Evolutionary conservation across 345 rosid genomes (phyloP).

Genomic region (Brassica cretica): DNA sequence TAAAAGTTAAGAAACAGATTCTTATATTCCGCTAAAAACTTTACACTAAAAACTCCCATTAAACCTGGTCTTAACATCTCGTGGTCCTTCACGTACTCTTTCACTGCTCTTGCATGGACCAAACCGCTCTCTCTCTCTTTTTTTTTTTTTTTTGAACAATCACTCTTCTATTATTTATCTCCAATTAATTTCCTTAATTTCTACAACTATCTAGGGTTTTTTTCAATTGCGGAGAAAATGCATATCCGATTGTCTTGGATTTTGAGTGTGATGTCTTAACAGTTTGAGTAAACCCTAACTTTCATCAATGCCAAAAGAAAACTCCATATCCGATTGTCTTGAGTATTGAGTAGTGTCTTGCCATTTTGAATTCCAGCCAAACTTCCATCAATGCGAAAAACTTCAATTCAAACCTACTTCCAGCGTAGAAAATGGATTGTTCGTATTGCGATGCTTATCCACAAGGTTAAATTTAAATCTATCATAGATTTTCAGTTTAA

Average conservation of each 20-base stretch:
- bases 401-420: background rate
- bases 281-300: slow-evolving; percentile 13
- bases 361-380: background rate
- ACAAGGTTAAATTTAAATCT: background rate
- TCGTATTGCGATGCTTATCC: background rate
- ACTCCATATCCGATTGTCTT: background rate
- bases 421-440: background rate
- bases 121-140: slow-evolving; percentile 25
- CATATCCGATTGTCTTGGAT: slow-evolving; percentile 7
- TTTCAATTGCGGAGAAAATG: background rate
- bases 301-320: background rate
- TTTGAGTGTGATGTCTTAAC: slow-evolving; percentile 21
- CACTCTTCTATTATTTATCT: slow-evolving; percentile 1
- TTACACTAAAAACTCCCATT: too few species aligned
- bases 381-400: slow-evolving; percentile 3
- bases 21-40: too few species aligned
- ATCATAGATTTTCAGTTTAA: background rate
- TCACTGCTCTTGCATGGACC: slow-evolving; percentile 33
- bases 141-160: too few species aligned
- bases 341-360: background rate
- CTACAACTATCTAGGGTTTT: slow-evolving; percentile 25
- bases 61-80: background rate
- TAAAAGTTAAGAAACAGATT: too few species aligned
- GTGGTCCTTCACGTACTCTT: slow-evolving; percentile 33
- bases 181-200: slow-evolving; percentile 21